Evolutionary conservation across 2,329 filamentous ascomycete genomes (phyloP).

Genomic region (Incumbomyces delicatus): DNA sequence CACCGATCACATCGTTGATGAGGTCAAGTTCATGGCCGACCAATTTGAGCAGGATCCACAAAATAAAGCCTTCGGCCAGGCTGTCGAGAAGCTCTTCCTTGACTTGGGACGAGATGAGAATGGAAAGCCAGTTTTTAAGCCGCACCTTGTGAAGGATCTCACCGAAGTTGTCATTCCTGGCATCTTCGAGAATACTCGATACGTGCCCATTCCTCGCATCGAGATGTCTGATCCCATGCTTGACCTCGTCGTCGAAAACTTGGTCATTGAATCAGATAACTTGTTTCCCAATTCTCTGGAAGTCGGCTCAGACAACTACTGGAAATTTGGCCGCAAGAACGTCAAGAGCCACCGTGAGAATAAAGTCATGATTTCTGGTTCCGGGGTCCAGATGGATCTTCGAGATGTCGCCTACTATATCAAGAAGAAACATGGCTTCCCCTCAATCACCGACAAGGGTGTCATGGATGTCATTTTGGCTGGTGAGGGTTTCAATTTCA

Average conservation of each 20-base stretch:
- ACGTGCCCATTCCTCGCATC: conserved; percentile 86
- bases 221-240: conserved; percentile 78
- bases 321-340: conserved; percentile 87
- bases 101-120: conserved; percentile 81
- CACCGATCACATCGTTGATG: conserved; percentile 76
- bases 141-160: conserved; percentile 80
- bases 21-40: conserved; percentile 77
- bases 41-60: conserved; percentile 84
- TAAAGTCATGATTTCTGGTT: conserved; percentile 71
- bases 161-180: conserved; percentile 76
- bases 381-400: conserved; percentile 87
- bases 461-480: conserved; percentile 80
- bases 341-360: conserved; percentile 73
- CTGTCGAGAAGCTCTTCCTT: conserved; percentile 74
- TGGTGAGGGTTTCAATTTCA: conserved; percentile 82
- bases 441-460: conserved; percentile 74
- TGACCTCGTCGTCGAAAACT: conserved; percentile 85
- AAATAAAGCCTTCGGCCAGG: conserved; percentile 69
- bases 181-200: conserved; percentile 73
- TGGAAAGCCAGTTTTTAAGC: conserved; percentile 84
- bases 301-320: conserved; percentile 84
- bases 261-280: conserved; percentile 93
- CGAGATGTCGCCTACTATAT: conserved; percentile 84
- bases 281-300: conserved; percentile 88
- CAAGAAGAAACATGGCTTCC: conserved; percentile 91